A percentile compares a stretch with the other conserved stretches of the same genome.
Conservation (phyloP, 2,329 filamentous ascomycete genomes). For the Leptographium lundbergii region DNA sequence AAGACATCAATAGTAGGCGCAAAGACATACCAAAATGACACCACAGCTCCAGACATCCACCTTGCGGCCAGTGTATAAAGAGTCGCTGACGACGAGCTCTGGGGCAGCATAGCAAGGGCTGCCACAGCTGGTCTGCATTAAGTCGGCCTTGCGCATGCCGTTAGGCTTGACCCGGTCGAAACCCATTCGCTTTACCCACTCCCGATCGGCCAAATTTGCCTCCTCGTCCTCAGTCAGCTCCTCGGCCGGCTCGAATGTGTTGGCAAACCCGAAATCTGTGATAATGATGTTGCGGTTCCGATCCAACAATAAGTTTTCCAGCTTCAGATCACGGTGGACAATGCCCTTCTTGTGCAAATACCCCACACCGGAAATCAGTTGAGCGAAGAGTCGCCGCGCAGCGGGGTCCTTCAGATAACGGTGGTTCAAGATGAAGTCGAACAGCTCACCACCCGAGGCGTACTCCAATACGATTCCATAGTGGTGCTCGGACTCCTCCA, state of each 20-base stretch:
- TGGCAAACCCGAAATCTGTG: slow-evolving; percentile 97
- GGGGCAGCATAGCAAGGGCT: slow-evolving; percentile 97
- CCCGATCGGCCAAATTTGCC: slow-evolving; percentile 71
- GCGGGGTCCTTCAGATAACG: slow-evolving; percentile 91
- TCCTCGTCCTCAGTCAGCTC: slow-evolving; percentile 86
- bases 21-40: slow-evolving; percentile 72
- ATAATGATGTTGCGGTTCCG: slow-evolving; percentile 99
- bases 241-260: slow-evolving; percentile 84
- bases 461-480: slow-evolving; percentile 99
- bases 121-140: slow-evolving; percentile 98
- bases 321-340: slow-evolving; percentile 89
- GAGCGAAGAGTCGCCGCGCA: slow-evolving; percentile 82
- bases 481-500: slow-evolving; percentile 94
- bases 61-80: slow-evolving; percentile 90
- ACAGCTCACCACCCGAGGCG: slow-evolving; percentile 91
- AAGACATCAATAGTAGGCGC: neutral
- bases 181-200: slow-evolving; percentile 77
- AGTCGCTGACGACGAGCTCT: slow-evolving; percentile 94
- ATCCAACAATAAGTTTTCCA: slow-evolving; percentile 90
- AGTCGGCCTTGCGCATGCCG: slow-evolving; percentile 71
- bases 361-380: slow-evolving; percentile 89
- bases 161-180: slow-evolving; percentile 66
- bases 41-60: slow-evolving; percentile 99
- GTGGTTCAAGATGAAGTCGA: slow-evolving; percentile 96
- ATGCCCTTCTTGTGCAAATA: slow-evolving; percentile 98